phyloP scores from a whole-genome alignment of 2,329 filamentous ascomycete genomes.

The Onygenales sp. region DNA sequence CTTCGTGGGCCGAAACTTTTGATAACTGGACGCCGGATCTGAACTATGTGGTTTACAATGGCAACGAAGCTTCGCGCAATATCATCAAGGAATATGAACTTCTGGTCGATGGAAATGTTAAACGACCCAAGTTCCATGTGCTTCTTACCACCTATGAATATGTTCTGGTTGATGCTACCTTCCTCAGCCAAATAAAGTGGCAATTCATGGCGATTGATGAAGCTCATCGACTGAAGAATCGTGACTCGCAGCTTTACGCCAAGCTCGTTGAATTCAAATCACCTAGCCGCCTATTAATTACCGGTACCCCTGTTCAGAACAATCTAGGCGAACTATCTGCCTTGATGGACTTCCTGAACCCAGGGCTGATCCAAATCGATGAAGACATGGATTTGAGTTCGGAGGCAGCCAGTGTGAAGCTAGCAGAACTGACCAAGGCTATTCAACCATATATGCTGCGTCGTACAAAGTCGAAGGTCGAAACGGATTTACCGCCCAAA shows the following conservation, averaged over 20 bases:
- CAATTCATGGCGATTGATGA: conserved; percentile 95
- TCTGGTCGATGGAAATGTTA: conserved; percentile 73
- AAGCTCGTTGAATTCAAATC: conserved; percentile 79
- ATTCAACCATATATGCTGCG: conserved; percentile 93
- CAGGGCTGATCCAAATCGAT: conserved; percentile 84
- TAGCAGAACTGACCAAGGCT: conserved; percentile 71
- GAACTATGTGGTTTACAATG: conserved; percentile 95
- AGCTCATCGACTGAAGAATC: conserved; percentile 92
- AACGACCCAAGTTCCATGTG: conserved; percentile 94
- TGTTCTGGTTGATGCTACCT: conserved; percentile 74
- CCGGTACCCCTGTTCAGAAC: conserved; percentile 94
- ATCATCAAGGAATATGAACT: conserved; percentile 89
- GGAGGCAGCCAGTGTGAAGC: conserved; percentile 74
- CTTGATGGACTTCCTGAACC: conserved; percentile 91
- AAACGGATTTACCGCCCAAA: conserved; percentile 91
- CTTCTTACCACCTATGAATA: conserved; percentile 96
- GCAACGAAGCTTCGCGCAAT: conserved; percentile 72
- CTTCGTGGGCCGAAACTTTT: conserved; percentile 96
- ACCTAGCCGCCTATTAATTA: conserved; percentile 84
- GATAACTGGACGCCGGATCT: conserved; percentile 92
- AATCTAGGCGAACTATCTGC: conserved; percentile 87
- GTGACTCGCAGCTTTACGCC: conserved; percentile 84
- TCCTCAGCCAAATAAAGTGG: conserved; percentile 88
- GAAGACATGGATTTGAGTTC: conserved; percentile 80
- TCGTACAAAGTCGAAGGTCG: conserved; percentile 93